A percentile compares a stretch with the other conserved stretches of the same genome.
These are phyloP conservation scores for Rosa lucieae DNA, from an alignment of 306 rosid species.

Conservation along the genomic window DNA sequence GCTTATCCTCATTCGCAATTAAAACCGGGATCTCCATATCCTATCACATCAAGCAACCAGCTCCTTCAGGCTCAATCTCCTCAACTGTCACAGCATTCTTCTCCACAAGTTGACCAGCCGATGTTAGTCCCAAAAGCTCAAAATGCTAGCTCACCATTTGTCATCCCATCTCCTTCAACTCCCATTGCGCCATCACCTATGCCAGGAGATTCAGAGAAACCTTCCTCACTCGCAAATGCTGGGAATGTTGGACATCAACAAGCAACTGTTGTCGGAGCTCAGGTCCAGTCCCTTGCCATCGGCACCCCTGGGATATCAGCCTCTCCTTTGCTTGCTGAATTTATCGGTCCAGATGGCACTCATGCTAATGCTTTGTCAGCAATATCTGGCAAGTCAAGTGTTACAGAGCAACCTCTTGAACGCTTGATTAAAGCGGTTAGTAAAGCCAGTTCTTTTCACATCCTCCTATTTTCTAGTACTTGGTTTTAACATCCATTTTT, in stretches of 20 bases:
- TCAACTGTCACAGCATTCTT: slow-evolving; percentile 79
- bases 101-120: slow-evolving; percentile 92
- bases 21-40: slow-evolving; percentile 64
- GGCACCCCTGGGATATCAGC: slow-evolving; percentile 99
- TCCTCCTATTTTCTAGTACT: slow-evolving; percentile 4
- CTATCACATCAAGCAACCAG: slow-evolving; percentile 74
- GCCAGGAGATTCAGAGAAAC: slow-evolving; percentile 81
- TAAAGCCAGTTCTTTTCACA: slow-evolving; percentile 27
- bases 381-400: slow-evolving; percentile 61
- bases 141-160: slow-evolving; percentile 77
- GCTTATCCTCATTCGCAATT: slow-evolving; percentile 68
- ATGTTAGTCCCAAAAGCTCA: slow-evolving; percentile 60
- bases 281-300: slow-evolving; percentile 85
- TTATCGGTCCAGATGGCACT: slow-evolving; percentile 59
- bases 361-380: slow-evolving; percentile 52
- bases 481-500: slow-evolving; percentile 3
- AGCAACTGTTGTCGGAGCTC: slow-evolving; percentile 43
- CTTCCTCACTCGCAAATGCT: slow-evolving; percentile 67
- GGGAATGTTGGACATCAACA: slow-evolving; percentile 71
- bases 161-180: slow-evolving; percentile 83
- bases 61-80: slow-evolving; percentile 82
- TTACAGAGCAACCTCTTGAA: slow-evolving; percentile 81
- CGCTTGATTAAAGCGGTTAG: slow-evolving; percentile 79
- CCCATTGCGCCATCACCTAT: slow-evolving; percentile 86
- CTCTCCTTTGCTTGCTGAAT: slow-evolving; percentile 94